phyloP scores from a whole-genome alignment of 257 asterid species.

The Solanum gracilifrons region DNA sequence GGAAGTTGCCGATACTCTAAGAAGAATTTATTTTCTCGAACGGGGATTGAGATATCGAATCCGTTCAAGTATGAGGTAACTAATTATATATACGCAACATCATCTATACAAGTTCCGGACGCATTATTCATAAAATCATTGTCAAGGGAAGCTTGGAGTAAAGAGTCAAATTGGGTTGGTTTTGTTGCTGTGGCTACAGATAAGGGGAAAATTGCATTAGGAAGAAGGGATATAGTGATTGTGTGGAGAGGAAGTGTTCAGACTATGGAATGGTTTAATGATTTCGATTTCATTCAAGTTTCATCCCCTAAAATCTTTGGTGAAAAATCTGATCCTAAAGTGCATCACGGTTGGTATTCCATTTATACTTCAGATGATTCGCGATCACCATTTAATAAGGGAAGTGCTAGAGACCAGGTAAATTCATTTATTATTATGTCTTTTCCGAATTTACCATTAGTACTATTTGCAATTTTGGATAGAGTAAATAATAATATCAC shows the following conservation, averaged over 20 bases:
- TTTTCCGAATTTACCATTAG: neutral
- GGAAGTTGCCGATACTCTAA: constrained; percentile 19
- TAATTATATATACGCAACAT: constrained; percentile 46
- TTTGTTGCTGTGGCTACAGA: constrained; percentile 54
- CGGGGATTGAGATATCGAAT: constrained; percentile 26
- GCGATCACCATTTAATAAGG: constrained; percentile 5
- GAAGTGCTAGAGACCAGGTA: constrained; percentile 39
- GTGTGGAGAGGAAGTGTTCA: constrained; percentile 56
- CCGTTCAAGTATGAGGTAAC: constrained; percentile 25
- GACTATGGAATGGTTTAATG: constrained; percentile 34
- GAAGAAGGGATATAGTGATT: constrained; percentile 53
- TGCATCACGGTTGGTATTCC: constrained; percentile 24
- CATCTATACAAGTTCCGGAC: constrained; percentile 25
- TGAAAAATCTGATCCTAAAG: neutral
- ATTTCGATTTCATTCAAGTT: constrained; percentile 32
- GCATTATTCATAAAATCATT: constrained; percentile 25
- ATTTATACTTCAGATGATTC: constrained; percentile 18
- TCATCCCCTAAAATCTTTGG: constrained; percentile 27
- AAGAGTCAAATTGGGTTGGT: constrained; percentile 48
- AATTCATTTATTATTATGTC: neutral
- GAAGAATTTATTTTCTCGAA: constrained; percentile 13
- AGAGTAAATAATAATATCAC: neutral
- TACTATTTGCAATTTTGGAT: neutral
- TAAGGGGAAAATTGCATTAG: constrained; percentile 41
- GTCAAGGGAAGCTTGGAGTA: constrained; percentile 9